These are phyloP conservation scores for Carallia brachiata DNA, from an alignment of 345 rosid genomes.

Conservation along the genomic window DNA sequence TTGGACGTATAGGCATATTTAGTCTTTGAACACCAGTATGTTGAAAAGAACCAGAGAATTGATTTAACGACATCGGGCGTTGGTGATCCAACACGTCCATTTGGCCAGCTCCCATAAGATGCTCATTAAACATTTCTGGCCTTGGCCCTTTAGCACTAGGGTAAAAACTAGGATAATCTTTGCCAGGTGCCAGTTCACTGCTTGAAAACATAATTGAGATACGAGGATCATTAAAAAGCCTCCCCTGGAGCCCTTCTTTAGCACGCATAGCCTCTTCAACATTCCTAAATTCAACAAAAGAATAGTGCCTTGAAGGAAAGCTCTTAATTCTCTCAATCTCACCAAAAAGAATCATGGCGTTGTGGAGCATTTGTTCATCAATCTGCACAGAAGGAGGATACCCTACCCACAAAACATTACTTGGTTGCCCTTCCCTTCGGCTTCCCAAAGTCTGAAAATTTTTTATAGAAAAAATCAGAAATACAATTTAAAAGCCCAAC, in stretches of 20 bases:
- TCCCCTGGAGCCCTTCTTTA: constrained; percentile 90
- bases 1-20: constrained; percentile 36
- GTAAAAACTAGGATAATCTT: constrained; percentile 47
- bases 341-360: constrained; percentile 95
- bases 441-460: constrained; percentile 48
- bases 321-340: constrained; percentile 90
- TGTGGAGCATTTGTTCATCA: constrained; percentile 94
- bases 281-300: constrained; percentile 95
- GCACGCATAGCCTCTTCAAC: constrained; percentile 94
- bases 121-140: constrained; percentile 55
- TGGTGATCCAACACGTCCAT: constrained; percentile 48
- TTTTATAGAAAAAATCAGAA: constrained; percentile 26
- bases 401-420: constrained; percentile 87
- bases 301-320: constrained; percentile 73
- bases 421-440: constrained; percentile 64
- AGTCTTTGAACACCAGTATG: constrained; percentile 40
- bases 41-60: constrained; percentile 34
- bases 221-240: constrained; percentile 87
- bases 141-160: constrained; percentile 57
- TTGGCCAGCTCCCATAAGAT: constrained; percentile 39
- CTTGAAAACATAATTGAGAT: constrained; percentile 81
- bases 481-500: neutral
- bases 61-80: constrained; percentile 34
- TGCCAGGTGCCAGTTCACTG: constrained; percentile 61
- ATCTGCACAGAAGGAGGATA: constrained; percentile 91